Base-by-base conservation (phyloP, 345 rosid genomes). In the Angophora floribunda region DNA sequence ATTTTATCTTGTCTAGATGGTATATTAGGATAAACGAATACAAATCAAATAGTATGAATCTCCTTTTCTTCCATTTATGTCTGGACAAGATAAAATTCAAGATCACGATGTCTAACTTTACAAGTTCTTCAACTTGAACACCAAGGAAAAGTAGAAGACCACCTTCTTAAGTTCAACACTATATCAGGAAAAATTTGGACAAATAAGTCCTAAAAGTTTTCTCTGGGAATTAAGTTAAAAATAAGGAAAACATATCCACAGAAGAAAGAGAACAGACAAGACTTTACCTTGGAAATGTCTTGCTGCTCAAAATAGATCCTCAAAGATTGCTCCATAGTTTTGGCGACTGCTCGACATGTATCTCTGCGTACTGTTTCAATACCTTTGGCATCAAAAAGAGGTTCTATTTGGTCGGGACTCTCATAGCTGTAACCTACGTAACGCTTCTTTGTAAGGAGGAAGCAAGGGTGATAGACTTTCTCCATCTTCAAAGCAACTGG, bases 281-380 rank as follows among this genome's bases (percentile, higher is more conserved):
- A 41, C 49, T 75, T 65, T 88, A 96, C 99, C 98, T 92, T 90
- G 44, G 91, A 90, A 89, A 95, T 92, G 75, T 94, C 93, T 86
- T 96, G 97, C 85, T 86, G 92, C 88, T 97, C 96, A 86, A 97
- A 97, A 88, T 94, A 96, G 89, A 92, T 91, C 93, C 96, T 95
- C 89, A 96, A 87, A 45, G 99, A 96, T 91, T 95, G 96, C 93
- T 97, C 99, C 99, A 97, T 91, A 67, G 94, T 93, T 91, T 96
- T 97, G 86, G 99, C 88, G 85, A 97, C 99, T 86, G 97, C 99
- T 80, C 70, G 91, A 89, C 99, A 97, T 41, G 97, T 94, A 92
- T 97, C 99, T 91, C 99, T 92, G 45, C 99, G 96, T 89, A 97
- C 99, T 88, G 99, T 96, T 93, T 97, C 99, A 50, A 96, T 96